phyloP scores from a whole-genome alignment of 306 rosid genomes.

The Vicia faba region DNA sequence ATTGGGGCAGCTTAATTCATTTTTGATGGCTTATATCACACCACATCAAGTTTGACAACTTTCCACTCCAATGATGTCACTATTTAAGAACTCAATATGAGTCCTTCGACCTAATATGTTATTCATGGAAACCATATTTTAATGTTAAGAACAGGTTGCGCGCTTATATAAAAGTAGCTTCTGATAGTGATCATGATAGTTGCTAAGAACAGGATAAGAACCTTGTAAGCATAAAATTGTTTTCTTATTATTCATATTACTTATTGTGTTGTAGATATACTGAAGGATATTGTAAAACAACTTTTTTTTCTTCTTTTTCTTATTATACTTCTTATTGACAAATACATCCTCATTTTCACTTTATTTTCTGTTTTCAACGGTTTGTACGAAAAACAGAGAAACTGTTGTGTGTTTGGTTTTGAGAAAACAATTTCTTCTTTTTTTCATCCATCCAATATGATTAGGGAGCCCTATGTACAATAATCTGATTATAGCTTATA shows the following conservation, averaged over 20 bases:
- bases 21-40: neutral
- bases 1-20: neutral
- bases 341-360: neutral
- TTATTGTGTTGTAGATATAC: neutral
- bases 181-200: neutral
- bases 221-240: neutral
- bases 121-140: neutral
- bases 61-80: neutral
- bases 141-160: neutral
- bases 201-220: neutral
- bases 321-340: neutral
- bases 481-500: slow-evolving; percentile 36
- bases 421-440: neutral
- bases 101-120: neutral
- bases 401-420: neutral
- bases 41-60: slow-evolving; percentile 5
- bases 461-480: slow-evolving; percentile 5
- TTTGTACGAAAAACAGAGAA: neutral
- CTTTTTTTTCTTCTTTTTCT: neutral
- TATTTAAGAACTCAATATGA: neutral
- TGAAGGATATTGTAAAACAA: neutral
- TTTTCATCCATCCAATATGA: slow-evolving; percentile 16
- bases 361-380: neutral
- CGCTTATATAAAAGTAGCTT: neutral
- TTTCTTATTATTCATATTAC: neutral